These are phyloP conservation scores for Ganoderma sinense DNA, from an alignment of 1,284 basidiomycete genomes.

Conservation along the genomic window DNA sequence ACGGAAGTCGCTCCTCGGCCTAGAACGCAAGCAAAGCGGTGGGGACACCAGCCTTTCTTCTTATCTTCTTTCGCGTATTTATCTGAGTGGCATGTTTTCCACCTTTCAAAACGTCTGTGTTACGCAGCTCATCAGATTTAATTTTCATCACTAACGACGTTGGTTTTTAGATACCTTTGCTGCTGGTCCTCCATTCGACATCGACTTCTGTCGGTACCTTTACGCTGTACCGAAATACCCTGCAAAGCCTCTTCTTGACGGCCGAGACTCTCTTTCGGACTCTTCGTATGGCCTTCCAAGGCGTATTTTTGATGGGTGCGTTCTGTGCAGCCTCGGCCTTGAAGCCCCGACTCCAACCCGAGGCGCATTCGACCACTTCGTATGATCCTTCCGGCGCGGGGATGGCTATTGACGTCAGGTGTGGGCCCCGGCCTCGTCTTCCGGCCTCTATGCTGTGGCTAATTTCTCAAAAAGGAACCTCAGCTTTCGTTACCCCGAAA, in stretches of 20 bases:
- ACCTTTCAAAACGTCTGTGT: conserved; percentile 68
- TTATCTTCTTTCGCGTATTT: conserved; percentile 58
- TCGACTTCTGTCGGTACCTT: conserved; percentile 78
- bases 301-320: conserved; percentile 83
- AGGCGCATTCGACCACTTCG: conserved; percentile 52
- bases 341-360: conserved; percentile 70
- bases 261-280: conserved; percentile 67
- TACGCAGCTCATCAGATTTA: conserved; percentile 3
- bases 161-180: conserved; percentile 64
- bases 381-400: conserved; percentile 61
- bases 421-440: conserved; percentile 45
- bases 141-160: not conserved
- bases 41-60: conserved; percentile 25
- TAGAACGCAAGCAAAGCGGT: conserved; percentile 49
- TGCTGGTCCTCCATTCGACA: conserved; percentile 75
- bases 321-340: conserved; percentile 78
- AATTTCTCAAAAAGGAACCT: conserved; percentile 55
- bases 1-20: conserved; percentile 61
- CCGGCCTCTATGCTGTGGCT: conserved; percentile 7
- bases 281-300: conserved; percentile 75
- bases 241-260: conserved; percentile 74
- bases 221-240: conserved; percentile 77
- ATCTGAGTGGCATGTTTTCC: conserved; percentile 67
- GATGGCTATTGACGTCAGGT: conserved; percentile 76
- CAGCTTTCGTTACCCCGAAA: conserved; percentile 81